Percentiles rank a stretch among this genome's conserved stretches.
Conservation (phyloP, 495 filamentous ascomycete species). For the Melanomma pulvis-pyrius region DNA sequence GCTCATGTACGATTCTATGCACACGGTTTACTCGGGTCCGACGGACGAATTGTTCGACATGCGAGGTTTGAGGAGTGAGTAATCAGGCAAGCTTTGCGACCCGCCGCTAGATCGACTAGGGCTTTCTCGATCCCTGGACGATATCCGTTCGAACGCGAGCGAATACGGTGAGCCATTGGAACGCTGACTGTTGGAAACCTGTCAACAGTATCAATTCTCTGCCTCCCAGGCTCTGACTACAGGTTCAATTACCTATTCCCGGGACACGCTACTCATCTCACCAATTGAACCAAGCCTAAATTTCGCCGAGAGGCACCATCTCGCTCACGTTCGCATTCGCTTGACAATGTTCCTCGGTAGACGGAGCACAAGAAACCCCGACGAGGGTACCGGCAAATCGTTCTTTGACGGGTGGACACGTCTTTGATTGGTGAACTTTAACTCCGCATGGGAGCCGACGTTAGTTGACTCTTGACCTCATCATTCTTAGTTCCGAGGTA, state of each 20-base stretch:
- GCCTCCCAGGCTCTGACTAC: not conserved
- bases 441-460: conserved; percentile 16
- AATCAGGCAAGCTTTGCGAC: not conserved
- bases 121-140: not conserved
- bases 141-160: not conserved
- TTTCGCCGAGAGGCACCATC: too few relatives aligned
- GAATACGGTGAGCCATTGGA: not conserved
- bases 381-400: conserved; percentile 1
- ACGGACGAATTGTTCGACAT: not conserved
- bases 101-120: not conserved
- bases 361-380: not conserved
- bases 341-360: not conserved
- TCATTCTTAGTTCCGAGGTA: conserved; percentile 19
- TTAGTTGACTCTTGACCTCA: conserved; percentile 30
- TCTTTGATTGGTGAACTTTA: conserved; percentile 23
- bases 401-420: conserved; percentile 19
- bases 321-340: not conserved
- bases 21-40: not conserved
- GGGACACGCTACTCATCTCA: not conserved
- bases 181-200: not conserved
- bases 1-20: not conserved
- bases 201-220: not conserved
- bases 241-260: not conserved
- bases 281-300: too few relatives aligned
- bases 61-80: not conserved